These are phyloP conservation scores for Niebla homalea DNA, from an alignment of 495 filamentous ascomycete species.

Conservation along the genomic window DNA sequence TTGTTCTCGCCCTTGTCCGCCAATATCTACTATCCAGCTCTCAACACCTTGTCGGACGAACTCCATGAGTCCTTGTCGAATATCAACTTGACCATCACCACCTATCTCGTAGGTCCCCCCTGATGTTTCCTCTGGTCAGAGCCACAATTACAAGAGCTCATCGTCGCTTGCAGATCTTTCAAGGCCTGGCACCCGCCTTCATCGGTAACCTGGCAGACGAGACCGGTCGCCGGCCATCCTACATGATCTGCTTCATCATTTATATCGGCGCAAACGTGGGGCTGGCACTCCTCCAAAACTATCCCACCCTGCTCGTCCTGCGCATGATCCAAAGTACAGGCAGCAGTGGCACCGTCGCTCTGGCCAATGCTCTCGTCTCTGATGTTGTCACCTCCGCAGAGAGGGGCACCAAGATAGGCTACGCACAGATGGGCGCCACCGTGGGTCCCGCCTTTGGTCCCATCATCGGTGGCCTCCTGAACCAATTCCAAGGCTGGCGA, in stretches of 20 bases:
- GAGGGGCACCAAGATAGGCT: conserved; percentile 32
- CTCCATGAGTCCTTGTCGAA: conserved; percentile 25
- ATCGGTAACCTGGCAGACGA: conserved; percentile 34
- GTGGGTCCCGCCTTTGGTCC: conserved; percentile 44
- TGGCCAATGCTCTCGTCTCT: conserved; percentile 28
- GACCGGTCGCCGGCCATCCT: conserved; percentile 33
- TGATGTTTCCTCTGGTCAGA: background rate
- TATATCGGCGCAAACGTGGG: conserved; percentile 37
- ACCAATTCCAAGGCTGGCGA: conserved; percentile 53
- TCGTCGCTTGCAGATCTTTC: conserved; percentile 26
- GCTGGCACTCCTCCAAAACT: conserved; percentile 31
- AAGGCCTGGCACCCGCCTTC: conserved; percentile 36
- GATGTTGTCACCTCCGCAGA: conserved; percentile 32
- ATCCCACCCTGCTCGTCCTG: conserved; percentile 34
- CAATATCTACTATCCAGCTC: conserved; percentile 32
- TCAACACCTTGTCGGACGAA: conserved; percentile 24
- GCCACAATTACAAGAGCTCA: no score
- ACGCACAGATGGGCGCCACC: conserved; percentile 11
- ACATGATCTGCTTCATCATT: conserved; percentile 29
- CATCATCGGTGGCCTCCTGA: conserved; percentile 50
- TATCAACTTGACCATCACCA: conserved; percentile 36
- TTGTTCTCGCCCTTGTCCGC: conserved; percentile 30
- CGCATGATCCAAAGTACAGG: conserved; percentile 37
- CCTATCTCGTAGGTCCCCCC: conserved; percentile 24
- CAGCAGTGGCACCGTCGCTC: conserved; percentile 29